Evolutionary conservation across 768 basidiomycete species (phyloP).

Genomic region (Amanita fuliginea): DNA sequence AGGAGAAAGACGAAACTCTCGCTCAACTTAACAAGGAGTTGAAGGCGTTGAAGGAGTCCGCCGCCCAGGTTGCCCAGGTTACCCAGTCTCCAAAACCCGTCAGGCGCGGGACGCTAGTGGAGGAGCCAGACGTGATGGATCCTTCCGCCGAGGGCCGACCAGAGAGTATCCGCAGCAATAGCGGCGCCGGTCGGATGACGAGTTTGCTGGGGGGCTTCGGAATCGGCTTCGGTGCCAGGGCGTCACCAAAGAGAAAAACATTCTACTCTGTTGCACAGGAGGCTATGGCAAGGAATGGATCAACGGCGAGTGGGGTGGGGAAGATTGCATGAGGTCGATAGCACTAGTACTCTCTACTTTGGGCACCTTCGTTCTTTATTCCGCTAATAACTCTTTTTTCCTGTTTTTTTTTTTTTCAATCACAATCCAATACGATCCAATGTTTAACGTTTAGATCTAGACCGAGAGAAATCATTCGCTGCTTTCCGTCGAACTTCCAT

Average conservation of each 20-base stretch:
- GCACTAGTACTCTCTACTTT: no score
- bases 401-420: no score
- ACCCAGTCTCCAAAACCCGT: background rate
- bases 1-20: background rate
- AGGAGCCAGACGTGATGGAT: background rate
- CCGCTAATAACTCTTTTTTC: background rate
- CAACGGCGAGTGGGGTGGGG: background rate
- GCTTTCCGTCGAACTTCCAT: no score
- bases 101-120: background rate
- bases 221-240: background rate
- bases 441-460: background rate
- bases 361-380: background rate
- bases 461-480: background rate
- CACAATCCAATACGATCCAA: background rate
- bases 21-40: background rate
- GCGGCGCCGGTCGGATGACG: background rate
- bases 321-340: background rate
- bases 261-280: conserved; percentile 1
- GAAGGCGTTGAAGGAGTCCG: background rate
- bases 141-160: conserved; percentile 1
- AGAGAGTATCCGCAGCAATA: background rate
- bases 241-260: background rate
- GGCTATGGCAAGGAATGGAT: conserved; percentile 1
- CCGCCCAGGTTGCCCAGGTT: background rate
- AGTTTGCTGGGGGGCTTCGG: background rate